A percentile compares a stretch with the other conserved stretches of the same genome.
These are phyloP conservation scores for Paraphoma chrysanthemicola DNA, from an alignment of 2,329 filamentous ascomycete genomes.

Conservation along the genomic window DNA sequence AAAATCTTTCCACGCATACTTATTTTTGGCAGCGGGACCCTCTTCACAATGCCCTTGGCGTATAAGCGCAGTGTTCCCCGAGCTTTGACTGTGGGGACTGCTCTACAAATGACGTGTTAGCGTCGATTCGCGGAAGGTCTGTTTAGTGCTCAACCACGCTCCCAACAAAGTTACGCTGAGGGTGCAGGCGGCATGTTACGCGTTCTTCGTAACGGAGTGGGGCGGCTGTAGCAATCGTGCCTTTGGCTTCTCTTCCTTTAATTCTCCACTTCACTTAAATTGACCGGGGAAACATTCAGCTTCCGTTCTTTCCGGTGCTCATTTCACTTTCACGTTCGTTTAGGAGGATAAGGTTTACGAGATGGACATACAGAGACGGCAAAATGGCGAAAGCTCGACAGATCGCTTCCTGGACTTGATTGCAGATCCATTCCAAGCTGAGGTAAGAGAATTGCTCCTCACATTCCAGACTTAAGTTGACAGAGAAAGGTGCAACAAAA, in stretches of 20 bases:
- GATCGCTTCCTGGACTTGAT: conserved; percentile 51
- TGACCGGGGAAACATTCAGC: not conserved
- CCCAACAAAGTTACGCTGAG: conserved; percentile 1
- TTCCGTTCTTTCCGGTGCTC: not conserved
- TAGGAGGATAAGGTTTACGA: not conserved
- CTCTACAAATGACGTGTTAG: conserved; percentile 4
- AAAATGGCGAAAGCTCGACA: conserved; percentile 22
- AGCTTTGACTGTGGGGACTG: not conserved
- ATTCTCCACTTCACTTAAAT: not conserved
- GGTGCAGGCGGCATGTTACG: not conserved
- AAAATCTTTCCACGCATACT: conserved; percentile 1
- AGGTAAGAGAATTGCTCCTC: conserved; percentile 21
- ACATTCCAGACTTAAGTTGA: too few relatives aligned
- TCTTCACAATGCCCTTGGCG: not conserved
- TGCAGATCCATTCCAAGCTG: conserved; percentile 47
- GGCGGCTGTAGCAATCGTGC: not conserved
- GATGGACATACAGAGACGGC: conserved; percentile 20
- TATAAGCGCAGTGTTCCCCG: not conserved
- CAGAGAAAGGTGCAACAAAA: conserved; percentile 59
- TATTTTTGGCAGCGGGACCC: conserved; percentile 2
- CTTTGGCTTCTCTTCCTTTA: not conserved
- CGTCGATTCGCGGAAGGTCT: not conserved
- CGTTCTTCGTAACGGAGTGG: not conserved
- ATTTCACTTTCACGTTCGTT: not conserved
- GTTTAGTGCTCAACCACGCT: not conserved